A percentile compares a stretch with the other conserved stretches of the same genome.
Evolutionary conservation across 495 filamentous ascomycete species (phyloP).

Genomic region (Neurospora sp.): DNA sequence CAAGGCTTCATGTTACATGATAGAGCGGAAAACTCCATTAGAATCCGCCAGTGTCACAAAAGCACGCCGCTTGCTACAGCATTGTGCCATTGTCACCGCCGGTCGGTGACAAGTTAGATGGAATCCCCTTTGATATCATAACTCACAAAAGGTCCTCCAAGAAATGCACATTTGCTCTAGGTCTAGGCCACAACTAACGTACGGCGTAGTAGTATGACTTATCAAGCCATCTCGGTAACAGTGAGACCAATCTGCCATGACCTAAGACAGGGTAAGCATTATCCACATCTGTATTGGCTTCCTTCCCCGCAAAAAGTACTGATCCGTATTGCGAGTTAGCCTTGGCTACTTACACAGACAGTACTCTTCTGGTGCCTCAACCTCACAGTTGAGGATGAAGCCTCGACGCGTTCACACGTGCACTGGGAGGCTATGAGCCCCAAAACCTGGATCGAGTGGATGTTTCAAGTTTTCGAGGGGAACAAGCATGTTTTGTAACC

Average conservation of each 20-base stretch:
- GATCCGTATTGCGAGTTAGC: not conserved
- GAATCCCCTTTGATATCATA: conserved; percentile 19
- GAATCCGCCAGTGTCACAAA: conserved; percentile 8
- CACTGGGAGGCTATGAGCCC: not conserved
- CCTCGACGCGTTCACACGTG: not conserved
- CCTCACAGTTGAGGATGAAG: not conserved
- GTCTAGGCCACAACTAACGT: conserved; percentile 1
- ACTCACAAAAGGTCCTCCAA: conserved; percentile 17
- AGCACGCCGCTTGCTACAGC: conserved; percentile 8
- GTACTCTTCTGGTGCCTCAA: not conserved
- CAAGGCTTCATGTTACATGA: not conserved
- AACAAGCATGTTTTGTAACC: not conserved
- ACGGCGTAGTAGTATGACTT: not conserved
- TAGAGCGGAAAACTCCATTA: conserved; percentile 9
- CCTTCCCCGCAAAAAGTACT: not conserved
- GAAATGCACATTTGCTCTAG: conserved; percentile 10
- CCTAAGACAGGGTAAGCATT: not conserved
- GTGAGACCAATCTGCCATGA: conserved; percentile 9
- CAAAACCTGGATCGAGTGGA: not conserved
- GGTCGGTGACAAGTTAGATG: not conserved
- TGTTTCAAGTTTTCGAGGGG: not conserved
- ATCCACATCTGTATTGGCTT: conserved; percentile 1
- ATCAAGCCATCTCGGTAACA: not conserved
- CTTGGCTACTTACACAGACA: not conserved
- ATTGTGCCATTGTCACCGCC: conserved; percentile 2